A percentile compares a stretch with the other conserved stretches of the same genome.
Conservation (phyloP, 352 stramenopile genomes). For the Pythium phragmitis region DNA sequence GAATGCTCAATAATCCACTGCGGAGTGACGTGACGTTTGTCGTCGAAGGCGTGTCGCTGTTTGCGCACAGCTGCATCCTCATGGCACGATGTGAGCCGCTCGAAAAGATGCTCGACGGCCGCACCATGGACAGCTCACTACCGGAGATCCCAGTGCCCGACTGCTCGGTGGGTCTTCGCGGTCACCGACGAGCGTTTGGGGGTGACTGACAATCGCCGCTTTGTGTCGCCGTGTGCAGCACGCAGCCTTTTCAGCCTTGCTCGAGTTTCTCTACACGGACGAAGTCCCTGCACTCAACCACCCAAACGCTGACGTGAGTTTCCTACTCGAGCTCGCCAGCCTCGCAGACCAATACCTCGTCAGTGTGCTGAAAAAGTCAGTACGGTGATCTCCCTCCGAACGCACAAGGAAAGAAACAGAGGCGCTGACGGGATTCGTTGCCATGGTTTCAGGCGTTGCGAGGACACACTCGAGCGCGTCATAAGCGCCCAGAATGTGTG, state of each 20-base stretch:
- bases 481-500: conserved; percentile 78
- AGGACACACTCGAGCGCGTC: conserved; percentile 62
- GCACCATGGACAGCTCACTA: conserved; percentile 78
- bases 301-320: conserved; percentile 41
- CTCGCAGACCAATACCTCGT: conserved; percentile 89
- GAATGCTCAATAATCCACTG: conserved; percentile 82
- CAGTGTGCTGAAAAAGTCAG: conserved; percentile 48
- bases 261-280: conserved; percentile 91
- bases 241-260: conserved; percentile 74
- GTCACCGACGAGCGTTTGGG: not conserved
- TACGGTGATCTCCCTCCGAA: not conserved
- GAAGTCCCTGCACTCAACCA: conserved; percentile 48
- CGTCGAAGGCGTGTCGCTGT: conserved; percentile 62
- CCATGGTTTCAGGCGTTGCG: conserved; percentile 52
- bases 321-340: conserved; percentile 75
- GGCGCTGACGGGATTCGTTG: not conserved
- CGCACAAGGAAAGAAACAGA: not conserved
- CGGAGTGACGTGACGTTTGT: conserved; percentile 85
- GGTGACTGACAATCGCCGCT: not conserved
- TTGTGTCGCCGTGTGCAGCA: conserved; percentile 37
- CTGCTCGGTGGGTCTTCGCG: conserved; percentile 48
- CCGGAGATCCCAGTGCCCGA: conserved; percentile 72
- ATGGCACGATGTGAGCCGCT: conserved; percentile 88
- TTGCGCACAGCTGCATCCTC: conserved; percentile 86
- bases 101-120: conserved; percentile 89